These are phyloP conservation scores for Starmerella sirachaensis DNA, from an alignment of 805 yeast genomes.

Conservation along the genomic window DNA sequence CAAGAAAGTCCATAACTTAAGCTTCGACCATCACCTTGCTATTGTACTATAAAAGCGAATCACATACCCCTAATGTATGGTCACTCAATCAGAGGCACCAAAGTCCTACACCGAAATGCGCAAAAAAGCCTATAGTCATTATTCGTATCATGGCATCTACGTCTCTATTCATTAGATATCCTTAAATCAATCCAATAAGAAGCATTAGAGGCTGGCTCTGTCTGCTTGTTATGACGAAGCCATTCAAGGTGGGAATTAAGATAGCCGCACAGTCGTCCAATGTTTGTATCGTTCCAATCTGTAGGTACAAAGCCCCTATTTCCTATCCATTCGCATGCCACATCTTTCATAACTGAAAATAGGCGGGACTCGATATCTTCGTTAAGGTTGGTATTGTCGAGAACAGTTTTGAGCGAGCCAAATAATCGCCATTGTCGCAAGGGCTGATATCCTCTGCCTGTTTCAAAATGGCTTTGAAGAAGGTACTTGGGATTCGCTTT, in stretches of 20 bases:
- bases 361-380: slow-evolving; percentile 17
- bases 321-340: slow-evolving; percentile 20
- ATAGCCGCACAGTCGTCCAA: slow-evolving; percentile 11
- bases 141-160: too few relatives aligned
- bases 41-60: too few relatives aligned
- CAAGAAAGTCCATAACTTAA: too few relatives aligned
- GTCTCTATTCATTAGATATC: too few relatives aligned
- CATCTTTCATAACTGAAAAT: slow-evolving; percentile 10
- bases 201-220: too few relatives aligned
- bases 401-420: slow-evolving; percentile 11
- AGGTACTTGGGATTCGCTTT: slow-evolving; percentile 17
- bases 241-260: slow-evolving; percentile 14
- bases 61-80: too few relatives aligned
- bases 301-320: slow-evolving; percentile 10
- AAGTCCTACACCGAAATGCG: too few relatives aligned
- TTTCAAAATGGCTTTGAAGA: slow-evolving; percentile 8
- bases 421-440: slow-evolving; percentile 13
- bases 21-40: too few relatives aligned
- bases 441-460: slow-evolving; percentile 13
- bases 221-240: too few relatives aligned
- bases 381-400: slow-evolving; percentile 2
- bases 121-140: too few relatives aligned
- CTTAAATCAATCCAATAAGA: too few relatives aligned
- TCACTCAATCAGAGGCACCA: too few relatives aligned
- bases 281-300: slow-evolving; percentile 13